A percentile compares a stretch with the other conserved stretches of the same genome.
These are phyloP conservation scores for Suillus subalutaceus DNA, from an alignment of 768 basidiomycete species.

Conservation along the genomic window DNA sequence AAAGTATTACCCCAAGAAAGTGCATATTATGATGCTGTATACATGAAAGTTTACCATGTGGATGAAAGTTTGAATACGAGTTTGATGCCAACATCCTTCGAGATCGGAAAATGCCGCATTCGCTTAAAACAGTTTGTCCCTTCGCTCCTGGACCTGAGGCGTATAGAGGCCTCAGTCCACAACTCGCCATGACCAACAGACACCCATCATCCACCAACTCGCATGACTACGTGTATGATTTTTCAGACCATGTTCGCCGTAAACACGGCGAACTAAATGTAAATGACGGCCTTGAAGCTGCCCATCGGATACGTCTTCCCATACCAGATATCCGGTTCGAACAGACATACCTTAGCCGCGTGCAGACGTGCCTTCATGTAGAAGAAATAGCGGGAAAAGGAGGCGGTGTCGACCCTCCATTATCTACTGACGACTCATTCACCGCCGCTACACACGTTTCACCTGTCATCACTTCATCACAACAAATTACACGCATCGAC, in stretches of 20 bases:
- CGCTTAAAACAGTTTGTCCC: background rate
- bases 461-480: constrained; percentile 31
- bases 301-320: constrained; percentile 46
- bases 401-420: constrained; percentile 24
- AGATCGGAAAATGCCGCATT: background rate
- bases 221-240: constrained; percentile 20
- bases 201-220: constrained; percentile 17
- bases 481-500: constrained; percentile 45
- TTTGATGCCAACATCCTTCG: background rate
- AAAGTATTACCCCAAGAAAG: background rate
- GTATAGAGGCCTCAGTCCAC: background rate
- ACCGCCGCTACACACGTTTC: constrained; percentile 29
- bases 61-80: background rate
- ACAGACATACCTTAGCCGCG: constrained; percentile 65
- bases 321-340: constrained; percentile 83
- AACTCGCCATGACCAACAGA: constrained; percentile 25
- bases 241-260: constrained; percentile 23
- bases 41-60: background rate
- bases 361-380: constrained; percentile 54
- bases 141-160: background rate
- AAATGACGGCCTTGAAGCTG: constrained; percentile 14
- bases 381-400: constrained; percentile 24
- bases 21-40: background rate
- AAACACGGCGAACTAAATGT: constrained; percentile 19
- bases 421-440: constrained; percentile 20